Base-by-base conservation (phyloP, 208 protist genomes). In the Crithidia bombi region DNA sequence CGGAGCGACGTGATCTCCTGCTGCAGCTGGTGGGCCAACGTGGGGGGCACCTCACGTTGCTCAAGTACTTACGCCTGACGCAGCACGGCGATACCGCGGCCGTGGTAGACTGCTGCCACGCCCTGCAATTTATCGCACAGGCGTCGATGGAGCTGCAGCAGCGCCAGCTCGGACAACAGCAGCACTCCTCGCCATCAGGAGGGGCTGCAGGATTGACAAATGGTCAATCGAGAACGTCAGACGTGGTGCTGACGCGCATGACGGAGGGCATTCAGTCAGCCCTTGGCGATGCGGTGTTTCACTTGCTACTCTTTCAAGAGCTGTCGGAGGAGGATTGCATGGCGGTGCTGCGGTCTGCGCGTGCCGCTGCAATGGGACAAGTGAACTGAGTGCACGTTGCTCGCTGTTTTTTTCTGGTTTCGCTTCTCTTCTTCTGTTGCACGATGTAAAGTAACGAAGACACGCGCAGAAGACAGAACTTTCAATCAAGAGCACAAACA, bases 61-160 rank as follows among this genome's bases (percentile, higher is more conserved):
- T 93, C 33, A 93, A 94, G 75, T 92, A 91, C 58, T 63, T 96
- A 19, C 87, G 86, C 50, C 59, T 93, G 43, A 75, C 87, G 9
- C 85, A 85, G 30, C 78, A 65, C 26, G 73, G 75, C 26, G 79
- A 96, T 58, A 55, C 65, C 0, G 75, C 84, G 17, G 73, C 82
- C 19, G 81, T 93, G 23, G 38, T 89, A 5, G 88, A 92, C 64
- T 83, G 85, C 72, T 91, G 90, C 65, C 72, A 78, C 17, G 85
- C 78, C 5, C 47, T 95, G 21, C 90, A 95, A 76, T 65, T 93
- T 3, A 51, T 95, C 12, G 85, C 76, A 17, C 79, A 83, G 15
- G 82, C 74, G 19, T 73, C 82, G 7, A 68, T 84, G 39, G 63
- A 66, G 32, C 58, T 76, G 67, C 75, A 87, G 73, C 65, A 72